These are phyloP conservation scores for Candida tetrigidarum DNA, from an alignment of 1,139 yeast genomes.

Conservation along the genomic window DNA sequence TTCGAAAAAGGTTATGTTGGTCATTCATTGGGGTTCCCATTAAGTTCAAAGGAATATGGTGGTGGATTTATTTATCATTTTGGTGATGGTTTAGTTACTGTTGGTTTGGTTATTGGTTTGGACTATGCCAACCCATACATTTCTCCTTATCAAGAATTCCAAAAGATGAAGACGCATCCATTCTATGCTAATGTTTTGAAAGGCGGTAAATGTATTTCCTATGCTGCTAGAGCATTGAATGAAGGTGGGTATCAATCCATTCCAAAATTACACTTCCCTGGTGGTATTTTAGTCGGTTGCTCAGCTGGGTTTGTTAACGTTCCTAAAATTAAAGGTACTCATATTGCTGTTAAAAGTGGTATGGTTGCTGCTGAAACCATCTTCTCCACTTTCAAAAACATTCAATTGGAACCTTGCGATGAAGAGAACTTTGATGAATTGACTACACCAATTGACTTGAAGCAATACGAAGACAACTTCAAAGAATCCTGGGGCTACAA, in stretches of 20 bases:
- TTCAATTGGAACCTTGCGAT: constrained; percentile 52
- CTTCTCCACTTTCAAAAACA: constrained; percentile 54
- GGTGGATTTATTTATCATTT: constrained; percentile 98
- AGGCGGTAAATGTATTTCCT: constrained; percentile 92
- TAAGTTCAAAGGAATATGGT: constrained; percentile 75
- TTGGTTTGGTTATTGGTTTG: constrained; percentile 89
- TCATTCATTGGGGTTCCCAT: constrained; percentile 91
- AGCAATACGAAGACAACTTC: constrained; percentile 63
- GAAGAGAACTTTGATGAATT: constrained; percentile 46
- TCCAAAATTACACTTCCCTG: constrained; percentile 90
- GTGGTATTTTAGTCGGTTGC: constrained; percentile 94
- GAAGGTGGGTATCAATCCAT: constrained; percentile 96
- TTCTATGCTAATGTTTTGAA: constrained; percentile 73
- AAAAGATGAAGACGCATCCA: constrained; percentile 90
- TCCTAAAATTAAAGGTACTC: constrained; percentile 98
- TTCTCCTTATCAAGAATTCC: constrained; percentile 96
- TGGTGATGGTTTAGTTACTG: constrained; percentile 88
- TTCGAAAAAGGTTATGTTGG: constrained; percentile 83
- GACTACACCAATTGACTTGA: constrained; percentile 52
- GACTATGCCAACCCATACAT: constrained; percentile 94
- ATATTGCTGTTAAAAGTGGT: constrained; percentile 95
- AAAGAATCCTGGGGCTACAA: constrained; percentile 83
- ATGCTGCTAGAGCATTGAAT: constrained; percentile 94
- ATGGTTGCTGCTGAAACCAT: constrained; percentile 92
- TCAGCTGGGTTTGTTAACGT: constrained; percentile 97